Base-by-base conservation (phyloP, 176 grass and related monocot genomes). In the Tillandsia leiboldiana region DNA sequence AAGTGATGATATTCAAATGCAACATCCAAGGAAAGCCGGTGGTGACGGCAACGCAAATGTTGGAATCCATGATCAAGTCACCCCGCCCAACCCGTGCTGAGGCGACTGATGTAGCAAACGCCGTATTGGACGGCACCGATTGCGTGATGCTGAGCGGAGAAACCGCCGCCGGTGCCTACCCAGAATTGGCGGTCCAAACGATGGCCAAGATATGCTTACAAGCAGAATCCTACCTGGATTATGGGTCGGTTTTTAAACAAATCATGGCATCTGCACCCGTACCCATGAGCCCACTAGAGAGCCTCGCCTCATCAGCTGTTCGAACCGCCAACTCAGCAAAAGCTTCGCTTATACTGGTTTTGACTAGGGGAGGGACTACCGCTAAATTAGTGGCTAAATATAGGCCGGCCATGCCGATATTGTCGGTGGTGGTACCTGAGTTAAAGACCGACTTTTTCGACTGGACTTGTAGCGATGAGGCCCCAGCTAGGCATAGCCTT, bases 381-480 rank as follows among this genome's bases (percentile, higher is more conserved):
- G 67, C 67, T 11, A 69, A 51, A 10, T 48, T 69, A 12, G 67
- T 69, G 47, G 67, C 67, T 15, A 69, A 69, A 48, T 69, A 69
- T 11, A 48, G 67, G 48, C 67, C 67, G 0, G 15, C 56, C 22
- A 61, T 69, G 66, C 66, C 66, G 14, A 11, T 69, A 20, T 50
- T 69, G 17, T 69, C 66, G 15, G 66, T 69, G 27, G 66, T 69
- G 66, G 66, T 69, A n/a, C 66, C 66, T 2, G 47, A 18, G n/a
- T 49, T 69, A 18, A 69, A 48, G 48, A 69, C 66, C 0, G 13
- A 69, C 33, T 17, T 20, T 13, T 69, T 50, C 8, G 66, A 69
- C 10, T 73, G 72, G 72, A 63, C 33, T 22, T 73, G 72, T 48
- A 73, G 72, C n/a, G 72, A 73, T 9, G 72, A 64, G 59, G 57